Percentiles rank a stretch among this genome's conserved stretches.
Evolutionary conservation across 1,284 basidiomycete genomes (phyloP).

Genomic region (Rhodotorula glutinis): DNA sequence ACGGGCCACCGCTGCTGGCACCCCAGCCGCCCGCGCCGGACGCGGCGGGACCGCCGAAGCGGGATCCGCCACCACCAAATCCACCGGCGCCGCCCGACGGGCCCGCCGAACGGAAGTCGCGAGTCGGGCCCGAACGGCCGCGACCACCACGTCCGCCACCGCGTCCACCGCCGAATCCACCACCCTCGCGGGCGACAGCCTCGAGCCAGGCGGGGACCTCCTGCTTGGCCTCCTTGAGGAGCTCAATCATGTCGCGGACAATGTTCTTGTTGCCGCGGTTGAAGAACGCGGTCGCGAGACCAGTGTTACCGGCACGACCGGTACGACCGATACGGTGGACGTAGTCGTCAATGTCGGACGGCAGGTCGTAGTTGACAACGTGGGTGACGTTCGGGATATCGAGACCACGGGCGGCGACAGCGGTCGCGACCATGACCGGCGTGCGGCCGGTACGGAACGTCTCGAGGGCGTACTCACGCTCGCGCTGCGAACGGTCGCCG

Average conservation of each 20-base stretch:
- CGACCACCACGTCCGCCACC: conserved; percentile 59
- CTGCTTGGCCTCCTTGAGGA: conserved; percentile 95
- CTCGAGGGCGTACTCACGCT: conserved; percentile 91
- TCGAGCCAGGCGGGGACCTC: conserved; percentile 92
- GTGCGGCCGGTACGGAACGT: conserved; percentile 94
- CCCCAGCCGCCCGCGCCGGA: conserved; percentile 15
- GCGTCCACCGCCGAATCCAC: conserved; percentile 58
- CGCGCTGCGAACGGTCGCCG: conserved; percentile 94
- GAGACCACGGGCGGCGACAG: conserved; percentile 96
- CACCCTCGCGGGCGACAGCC: conserved; percentile 74
- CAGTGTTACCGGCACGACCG: conserved; percentile 98
- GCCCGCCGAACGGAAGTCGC: conserved; percentile 46
- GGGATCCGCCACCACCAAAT: conserved; percentile 27
- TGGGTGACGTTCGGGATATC: conserved; percentile 99
- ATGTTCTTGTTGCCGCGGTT: conserved; percentile 64
- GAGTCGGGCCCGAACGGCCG: conserved; percentile 51
- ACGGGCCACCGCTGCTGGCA: conserved; percentile 1
- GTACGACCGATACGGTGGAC: conserved; percentile 99
- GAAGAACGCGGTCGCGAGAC: conserved; percentile 67
- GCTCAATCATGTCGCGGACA: conserved; percentile 83
- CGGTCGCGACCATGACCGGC: conserved; percentile 95
- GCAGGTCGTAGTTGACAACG: conserved; percentile 98
- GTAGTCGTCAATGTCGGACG: conserved; percentile 97
- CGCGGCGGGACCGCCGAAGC: conserved; percentile 11
- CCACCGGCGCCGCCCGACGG: conserved; percentile 42